Base-by-base conservation (phyloP, 208 protist genomes). In the Sergeia podlipaevii region DNA sequence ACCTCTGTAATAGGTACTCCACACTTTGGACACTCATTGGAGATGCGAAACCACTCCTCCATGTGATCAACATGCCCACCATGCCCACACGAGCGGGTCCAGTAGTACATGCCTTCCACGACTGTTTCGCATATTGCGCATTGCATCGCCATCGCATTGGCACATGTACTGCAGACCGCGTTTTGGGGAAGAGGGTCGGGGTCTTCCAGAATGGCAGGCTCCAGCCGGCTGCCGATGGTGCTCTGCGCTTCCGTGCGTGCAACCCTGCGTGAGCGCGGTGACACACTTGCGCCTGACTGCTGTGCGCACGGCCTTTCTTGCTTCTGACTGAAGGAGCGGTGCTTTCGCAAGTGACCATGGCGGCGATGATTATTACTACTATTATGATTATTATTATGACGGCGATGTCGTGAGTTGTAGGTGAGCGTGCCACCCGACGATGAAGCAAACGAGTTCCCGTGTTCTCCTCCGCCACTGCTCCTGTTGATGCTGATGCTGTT, bases 11-110 rank as follows among this genome's bases (percentile, higher is more conserved):
- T 73, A 26, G 69, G 63, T 10, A 79, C 64, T 3, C 80, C 81
- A 36, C 87, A 94, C 33, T 63, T 51, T 6, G 87, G 87, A 49
- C 87, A 94, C 52, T 85, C 74, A 28, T 82, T 68, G 21, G 68
- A 70, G 45, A 83, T 43, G 34, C 61, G 52, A 43, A 91, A 57
- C 84, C 87, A 94, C 61, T 87, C 75, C 43, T 85, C 55, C 10
- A 91, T 77, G 57, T 94, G 87, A 42, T 94, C 69, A 13, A 80
- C 69, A 43, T 94, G 87, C 1, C 87, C 87, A 33, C 87, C 87
- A 51, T 94, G 87, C 0, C 87, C 80, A 47, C 87, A 94, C n/a
- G 65, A 74, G 21, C 77, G 77, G 50, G 89, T 70, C 77, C 82
- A 91, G 27, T 83, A 66, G 49, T 77, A 94, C n/a, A 91, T 59